Conservation (phyloP, 2,329 filamentous ascomycete genomes). For the Penicillium sp. region DNA sequence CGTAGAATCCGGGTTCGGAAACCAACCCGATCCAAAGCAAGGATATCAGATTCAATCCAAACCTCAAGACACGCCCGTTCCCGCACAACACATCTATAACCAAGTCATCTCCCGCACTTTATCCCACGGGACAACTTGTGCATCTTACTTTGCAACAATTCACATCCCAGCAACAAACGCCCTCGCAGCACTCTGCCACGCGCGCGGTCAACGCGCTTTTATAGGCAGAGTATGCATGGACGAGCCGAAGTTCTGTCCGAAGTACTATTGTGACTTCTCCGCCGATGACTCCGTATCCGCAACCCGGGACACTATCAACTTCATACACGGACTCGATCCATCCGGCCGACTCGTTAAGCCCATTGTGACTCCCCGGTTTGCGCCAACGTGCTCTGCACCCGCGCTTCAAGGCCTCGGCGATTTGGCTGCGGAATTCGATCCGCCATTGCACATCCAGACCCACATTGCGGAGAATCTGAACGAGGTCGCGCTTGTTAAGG, state of each 20-base stretch:
- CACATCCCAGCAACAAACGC: conserved; percentile 88
- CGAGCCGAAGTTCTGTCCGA: conserved; percentile 62
- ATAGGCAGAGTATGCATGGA: conserved; percentile 98
- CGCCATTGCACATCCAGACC: conserved; percentile 72
- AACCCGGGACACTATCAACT: conserved; percentile 62
- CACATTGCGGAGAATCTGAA: conserved; percentile 81
- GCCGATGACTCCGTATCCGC: conserved; percentile 58
- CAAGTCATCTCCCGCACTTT: conserved; percentile 79
- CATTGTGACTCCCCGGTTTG: conserved; percentile 73
- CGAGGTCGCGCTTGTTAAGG: conserved; percentile 70
- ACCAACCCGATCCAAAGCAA: conserved; percentile 17
- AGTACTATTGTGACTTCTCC: conserved; percentile 76
- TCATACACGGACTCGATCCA: conserved; percentile 70
- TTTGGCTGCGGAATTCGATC: conserved; percentile 61
- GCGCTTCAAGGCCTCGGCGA: conserved; percentile 65
- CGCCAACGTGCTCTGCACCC: conserved; percentile 54
- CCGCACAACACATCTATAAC: conserved; percentile 62
- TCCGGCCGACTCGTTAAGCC: conserved; percentile 65
- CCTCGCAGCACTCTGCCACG: conserved; percentile 79
- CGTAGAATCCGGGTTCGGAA: conserved; percentile 73
- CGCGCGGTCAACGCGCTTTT: conserved; percentile 81
- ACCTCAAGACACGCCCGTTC: conserved; percentile 26
- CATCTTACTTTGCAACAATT: conserved; percentile 91
- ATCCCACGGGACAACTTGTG: conserved; percentile 87
- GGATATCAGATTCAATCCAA: conserved; percentile 8